Evolutionary conservation across 2,329 filamentous ascomycete genomes (phyloP), one percentile per base, ranked within the genome.

Genomic region (Raffaelea albimanens): DNA sequence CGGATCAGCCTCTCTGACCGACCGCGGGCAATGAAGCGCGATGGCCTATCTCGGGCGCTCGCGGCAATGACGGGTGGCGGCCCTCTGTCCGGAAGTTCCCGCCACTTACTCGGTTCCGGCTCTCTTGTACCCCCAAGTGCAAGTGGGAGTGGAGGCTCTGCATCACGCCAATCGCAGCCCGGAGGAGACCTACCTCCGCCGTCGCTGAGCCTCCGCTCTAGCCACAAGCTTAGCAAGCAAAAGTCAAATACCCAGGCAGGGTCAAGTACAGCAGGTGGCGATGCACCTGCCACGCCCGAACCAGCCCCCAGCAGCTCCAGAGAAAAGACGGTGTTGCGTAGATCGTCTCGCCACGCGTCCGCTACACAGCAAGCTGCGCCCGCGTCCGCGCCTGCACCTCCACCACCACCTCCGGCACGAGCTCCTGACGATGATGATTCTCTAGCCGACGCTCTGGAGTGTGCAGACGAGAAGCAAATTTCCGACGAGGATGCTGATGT

Each of bases 391-490:
- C 16, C 31, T 34, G 31, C 31, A 10, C 18, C 31, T n/a, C 67
- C 72, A 31, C 66, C 72, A 20, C 67, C 69, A 1, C 71, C 74
- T 3, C 66, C 72, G 4, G 63, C 70, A 4, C 68, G 71, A 7
- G 72, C 77, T 8, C 73, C 73, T 2, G 70, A 73, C 39, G 75
- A 82, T 16, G 72, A 78, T 2, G 81, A 86, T 45, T 73, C 75
- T 45, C 64, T 80, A 34, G 76, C 85, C 48, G 80, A 85, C 56
- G 82, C 85, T 3, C 70, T 97, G 3, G 93, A 97, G 66, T 96
- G 91, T 63, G 90, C 89, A 8, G 91, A 97, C 60, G 91, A 97
- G 67, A 85, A 85, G 61, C 87, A 87, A 46, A 65, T 96, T 13
- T 83, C 82, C 14, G 84, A 86, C 33, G 81, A 83, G 14, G 83